These are phyloP conservation scores for Lactifluus pinguis DNA, from an alignment of 768 basidiomycete genomes.

Conservation along the genomic window DNA sequence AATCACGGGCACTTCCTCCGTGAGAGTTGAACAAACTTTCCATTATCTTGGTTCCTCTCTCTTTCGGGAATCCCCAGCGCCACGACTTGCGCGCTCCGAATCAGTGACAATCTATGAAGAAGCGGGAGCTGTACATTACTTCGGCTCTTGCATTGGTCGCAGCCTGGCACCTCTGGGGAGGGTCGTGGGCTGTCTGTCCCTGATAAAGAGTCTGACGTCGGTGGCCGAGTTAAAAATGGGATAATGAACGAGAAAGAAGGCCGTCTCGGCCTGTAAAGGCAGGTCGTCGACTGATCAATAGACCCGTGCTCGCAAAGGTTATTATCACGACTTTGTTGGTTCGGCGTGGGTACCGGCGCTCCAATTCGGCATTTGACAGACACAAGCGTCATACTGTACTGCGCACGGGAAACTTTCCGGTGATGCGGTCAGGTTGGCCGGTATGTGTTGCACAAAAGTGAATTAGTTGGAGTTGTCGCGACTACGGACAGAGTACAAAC, in stretches of 20 bases:
- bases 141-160: conserved; percentile 5
- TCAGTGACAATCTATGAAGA: conserved; percentile 18
- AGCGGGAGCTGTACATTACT: conserved; percentile 1
- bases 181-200: conserved; percentile 13
- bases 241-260: neutral
- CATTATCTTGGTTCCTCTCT: conserved; percentile 1
- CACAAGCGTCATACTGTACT: neutral
- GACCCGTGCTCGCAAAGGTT: neutral
- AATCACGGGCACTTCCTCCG: conserved; percentile 13
- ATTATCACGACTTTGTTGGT: conserved; percentile 3
- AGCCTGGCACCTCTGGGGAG: conserved; percentile 3
- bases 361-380: conserved; percentile 6
- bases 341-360: conserved; percentile 2
- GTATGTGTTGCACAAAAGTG: conserved; percentile 1
- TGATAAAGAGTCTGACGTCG: conserved; percentile 16
- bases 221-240: conserved; percentile 1
- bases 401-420: neutral
- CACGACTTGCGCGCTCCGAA: conserved; percentile 20
- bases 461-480: neutral
- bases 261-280: conserved; percentile 3
- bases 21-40: conserved; percentile 12
- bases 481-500: neutral
- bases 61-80: conserved; percentile 7
- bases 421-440: neutral
- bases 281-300: conserved; percentile 11